Percentiles rank a stretch among this genome's conserved stretches.
These are phyloP conservation scores for Oryza coarctata DNA, from an alignment of 176 grass and related monocot genomes.

Conservation along the genomic window DNA sequence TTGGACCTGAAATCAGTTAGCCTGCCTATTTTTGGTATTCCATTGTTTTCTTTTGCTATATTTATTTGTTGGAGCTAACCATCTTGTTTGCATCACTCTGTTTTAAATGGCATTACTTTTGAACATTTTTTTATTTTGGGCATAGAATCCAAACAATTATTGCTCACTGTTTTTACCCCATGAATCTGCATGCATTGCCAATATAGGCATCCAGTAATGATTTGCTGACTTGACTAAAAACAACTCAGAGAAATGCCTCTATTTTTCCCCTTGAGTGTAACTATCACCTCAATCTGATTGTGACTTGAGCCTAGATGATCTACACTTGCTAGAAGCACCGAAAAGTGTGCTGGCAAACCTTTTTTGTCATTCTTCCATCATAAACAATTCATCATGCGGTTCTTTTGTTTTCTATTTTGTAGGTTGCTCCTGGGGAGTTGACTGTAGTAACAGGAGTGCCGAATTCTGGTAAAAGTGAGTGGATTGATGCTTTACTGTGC, in stretches of 20 bases:
- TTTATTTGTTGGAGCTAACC: background rate
- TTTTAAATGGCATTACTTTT: background rate
- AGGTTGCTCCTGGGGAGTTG: constrained; percentile 90
- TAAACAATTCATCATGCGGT: background rate
- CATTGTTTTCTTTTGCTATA: background rate
- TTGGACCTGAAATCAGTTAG: constrained; percentile 17
- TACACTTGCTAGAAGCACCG: background rate
- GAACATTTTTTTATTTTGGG: background rate
- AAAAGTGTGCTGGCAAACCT: constrained; percentile 7
- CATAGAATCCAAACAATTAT: background rate
- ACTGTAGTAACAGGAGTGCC: constrained; percentile 93
- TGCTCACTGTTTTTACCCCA: background rate
- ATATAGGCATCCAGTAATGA: constrained; percentile 4
- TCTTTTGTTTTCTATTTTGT: constrained; percentile 33
- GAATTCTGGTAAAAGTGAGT: constrained; percentile 98
- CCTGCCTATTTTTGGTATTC: constrained; percentile 1
- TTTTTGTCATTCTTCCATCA: background rate
- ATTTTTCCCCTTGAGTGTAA: background rate
- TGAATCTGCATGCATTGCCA: background rate
- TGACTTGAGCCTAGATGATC: background rate
- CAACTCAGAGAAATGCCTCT: background rate
- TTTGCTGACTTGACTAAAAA: background rate
- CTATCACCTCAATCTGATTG: constrained; percentile 19
- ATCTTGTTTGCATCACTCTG: background rate
- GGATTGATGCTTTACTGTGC: constrained; percentile 93